Percentiles rank a stretch among this genome's conserved stretches.
phyloP scores from a whole-genome alignment of 192 early-diverging fungal species.

The Irineochytrium annulatum region DNA sequence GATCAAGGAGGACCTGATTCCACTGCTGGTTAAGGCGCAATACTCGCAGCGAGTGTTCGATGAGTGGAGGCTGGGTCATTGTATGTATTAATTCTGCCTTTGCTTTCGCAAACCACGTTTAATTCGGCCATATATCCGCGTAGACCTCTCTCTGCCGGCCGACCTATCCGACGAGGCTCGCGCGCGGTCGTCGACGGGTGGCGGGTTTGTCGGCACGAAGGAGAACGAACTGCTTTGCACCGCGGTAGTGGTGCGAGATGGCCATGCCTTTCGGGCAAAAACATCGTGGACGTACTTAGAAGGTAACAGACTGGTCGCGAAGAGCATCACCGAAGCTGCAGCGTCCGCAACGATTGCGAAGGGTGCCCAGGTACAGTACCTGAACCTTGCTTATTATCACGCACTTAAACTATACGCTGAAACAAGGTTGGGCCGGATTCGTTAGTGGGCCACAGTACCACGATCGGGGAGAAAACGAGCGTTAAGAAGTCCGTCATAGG shows the following conservation, averaged over 20 bases:
- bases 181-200: conserved; percentile 27
- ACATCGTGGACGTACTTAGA: conserved; percentile 81
- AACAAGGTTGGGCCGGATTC: conserved; percentile 85
- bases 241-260: conserved; percentile 41
- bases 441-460: conserved; percentile 81
- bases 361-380: conserved; percentile 55
- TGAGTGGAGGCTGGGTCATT: conserved; percentile 59
- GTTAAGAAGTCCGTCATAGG: conserved; percentile 94
- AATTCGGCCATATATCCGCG: not conserved
- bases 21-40: conserved; percentile 81
- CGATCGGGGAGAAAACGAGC: conserved; percentile 85
- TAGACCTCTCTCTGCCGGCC: conserved; percentile 17
- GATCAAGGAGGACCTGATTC: conserved; percentile 76
- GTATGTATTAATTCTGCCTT: conserved; percentile 33
- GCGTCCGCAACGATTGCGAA: conserved; percentile 63
- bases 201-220: conserved; percentile 9
- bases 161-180: conserved; percentile 24
- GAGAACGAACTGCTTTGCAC: conserved; percentile 33
- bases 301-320: conserved; percentile 61
- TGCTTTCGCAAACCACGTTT: not conserved
- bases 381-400: not conserved
- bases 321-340: conserved; percentile 45
- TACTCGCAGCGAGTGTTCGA: conserved; percentile 66
- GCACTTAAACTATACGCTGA: too few relatives aligned
- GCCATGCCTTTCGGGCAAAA: conserved; percentile 80